Evolutionary conservation across 1,284 basidiomycete species (phyloP).

Genomic region (Fomitopsis palustris): DNA sequence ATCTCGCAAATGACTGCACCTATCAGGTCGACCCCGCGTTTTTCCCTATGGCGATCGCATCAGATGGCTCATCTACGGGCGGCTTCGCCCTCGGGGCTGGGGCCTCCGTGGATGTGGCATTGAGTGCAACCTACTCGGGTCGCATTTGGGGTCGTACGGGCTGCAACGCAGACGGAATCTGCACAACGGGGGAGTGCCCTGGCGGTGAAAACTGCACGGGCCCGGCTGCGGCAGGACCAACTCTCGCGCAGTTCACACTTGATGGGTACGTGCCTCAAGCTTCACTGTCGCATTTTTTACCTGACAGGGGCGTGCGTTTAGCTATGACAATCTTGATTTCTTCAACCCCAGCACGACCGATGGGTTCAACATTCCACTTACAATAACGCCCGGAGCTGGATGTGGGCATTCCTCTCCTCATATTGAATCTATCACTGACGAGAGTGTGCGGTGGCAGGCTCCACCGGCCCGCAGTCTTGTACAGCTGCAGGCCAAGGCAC

Average conservation of each 20-base stretch:
- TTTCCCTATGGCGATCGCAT: neutral
- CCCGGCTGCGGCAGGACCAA: neutral
- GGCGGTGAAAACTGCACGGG: constrained; percentile 1
- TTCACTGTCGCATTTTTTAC: neutral
- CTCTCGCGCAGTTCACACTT: neutral
- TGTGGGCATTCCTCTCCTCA: neutral
- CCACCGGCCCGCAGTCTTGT: neutral
- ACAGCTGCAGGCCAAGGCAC: neutral
- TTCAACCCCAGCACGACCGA: neutral
- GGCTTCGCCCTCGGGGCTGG: neutral
- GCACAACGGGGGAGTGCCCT: neutral
- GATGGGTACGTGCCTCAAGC: neutral
- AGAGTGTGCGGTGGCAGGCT: neutral
- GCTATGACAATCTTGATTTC: neutral
- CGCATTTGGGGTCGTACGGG: constrained; percentile 1
- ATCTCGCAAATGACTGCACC: neutral
- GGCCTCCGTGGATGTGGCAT: neutral
- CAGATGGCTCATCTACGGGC: neutral
- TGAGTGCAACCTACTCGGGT: neutral
- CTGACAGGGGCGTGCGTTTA: neutral
- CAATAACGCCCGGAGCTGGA: neutral
- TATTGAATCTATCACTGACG: neutral
- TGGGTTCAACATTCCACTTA: neutral
- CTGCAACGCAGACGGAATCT: neutral
- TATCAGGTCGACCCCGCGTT: constrained; percentile 1